Percentiles rank a stretch among this genome's conserved stretches.
These are phyloP conservation scores for Pestalotiopsis sp. DNA, from an alignment of 2,329 filamentous ascomycete genomes.

Conservation along the genomic window DNA sequence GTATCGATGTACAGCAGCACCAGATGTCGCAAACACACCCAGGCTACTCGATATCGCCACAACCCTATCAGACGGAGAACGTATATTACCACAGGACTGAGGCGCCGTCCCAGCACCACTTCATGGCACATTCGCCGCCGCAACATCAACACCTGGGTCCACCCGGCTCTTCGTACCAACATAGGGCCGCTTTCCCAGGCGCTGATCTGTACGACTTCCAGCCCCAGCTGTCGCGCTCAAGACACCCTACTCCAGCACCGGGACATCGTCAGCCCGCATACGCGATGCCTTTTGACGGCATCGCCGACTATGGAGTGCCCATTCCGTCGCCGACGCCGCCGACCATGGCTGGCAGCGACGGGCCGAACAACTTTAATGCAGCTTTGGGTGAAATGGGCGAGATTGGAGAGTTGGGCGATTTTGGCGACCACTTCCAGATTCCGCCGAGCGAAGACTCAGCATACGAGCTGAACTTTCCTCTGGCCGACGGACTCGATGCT, in stretches of 20 bases:
- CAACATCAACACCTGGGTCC: background rate
- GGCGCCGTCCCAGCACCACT: background rate
- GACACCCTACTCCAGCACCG: background rate
- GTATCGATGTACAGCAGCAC: slow-evolving; percentile 17
- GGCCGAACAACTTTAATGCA: background rate
- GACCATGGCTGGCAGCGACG: background rate
- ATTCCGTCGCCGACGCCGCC: background rate
- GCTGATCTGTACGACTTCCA: background rate
- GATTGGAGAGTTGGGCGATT: background rate
- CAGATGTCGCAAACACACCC: background rate
- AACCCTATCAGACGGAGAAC: slow-evolving; percentile 15
- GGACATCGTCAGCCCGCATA: background rate
- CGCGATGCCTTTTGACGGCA: background rate
- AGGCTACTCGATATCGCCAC: slow-evolving; percentile 15
- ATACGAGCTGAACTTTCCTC: background rate
- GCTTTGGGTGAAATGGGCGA: background rate
- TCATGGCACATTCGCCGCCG: background rate
- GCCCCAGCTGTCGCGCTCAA: background rate
- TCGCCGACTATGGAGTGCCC: background rate
- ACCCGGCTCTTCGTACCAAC: background rate
- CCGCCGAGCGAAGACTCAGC: background rate
- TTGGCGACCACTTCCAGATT: background rate
- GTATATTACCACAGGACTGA: background rate
- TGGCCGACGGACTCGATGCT: background rate
- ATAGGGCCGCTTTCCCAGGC: background rate